phyloP scores from a whole-genome alignment of 1,284 basidiomycete genomes.

The Psilocybe mexicana region DNA sequence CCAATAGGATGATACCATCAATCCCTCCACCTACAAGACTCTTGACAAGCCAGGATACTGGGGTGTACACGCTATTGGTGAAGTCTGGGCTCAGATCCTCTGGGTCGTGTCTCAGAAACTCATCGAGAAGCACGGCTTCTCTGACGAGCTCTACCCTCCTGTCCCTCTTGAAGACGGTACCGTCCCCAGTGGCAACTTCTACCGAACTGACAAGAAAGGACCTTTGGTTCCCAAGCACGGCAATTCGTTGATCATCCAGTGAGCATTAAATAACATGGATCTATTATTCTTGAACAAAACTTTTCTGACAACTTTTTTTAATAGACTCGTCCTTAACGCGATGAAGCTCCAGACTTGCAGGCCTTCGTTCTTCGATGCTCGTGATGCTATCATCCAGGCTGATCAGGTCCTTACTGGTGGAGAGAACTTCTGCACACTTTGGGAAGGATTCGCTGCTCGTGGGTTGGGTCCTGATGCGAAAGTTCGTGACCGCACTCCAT shows the following conservation, averaged over 20 bases:
- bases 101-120: conserved; percentile 81
- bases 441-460: conserved; percentile 82
- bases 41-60: conserved; percentile 92
- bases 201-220: conserved; percentile 52
- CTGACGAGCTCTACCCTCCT: conserved; percentile 81
- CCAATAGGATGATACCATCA: conserved; percentile 64
- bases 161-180: conserved; percentile 57
- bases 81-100: conserved; percentile 95
- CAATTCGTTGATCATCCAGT: conserved; percentile 85
- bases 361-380: conserved; percentile 89
- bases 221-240: conserved; percentile 88
- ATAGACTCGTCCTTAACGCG: conserved; percentile 76
- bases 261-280: neutral
- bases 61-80: conserved; percentile 90
- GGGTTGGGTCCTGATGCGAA: conserved; percentile 79
- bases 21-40: conserved; percentile 95
- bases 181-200: conserved; percentile 74
- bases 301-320: conserved; percentile 5
- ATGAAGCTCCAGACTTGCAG: conserved; percentile 96
- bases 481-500: conserved; percentile 83
- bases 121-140: conserved; percentile 82
- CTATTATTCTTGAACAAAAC: too few species aligned
- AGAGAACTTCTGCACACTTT: conserved; percentile 89
- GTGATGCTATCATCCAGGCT: conserved; percentile 93
- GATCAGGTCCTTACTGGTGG: conserved; percentile 90